These are phyloP conservation scores for Zelopaecilomyces penicillatus DNA, from an alignment of 2,329 filamentous ascomycete genomes.

Conservation along the genomic window DNA sequence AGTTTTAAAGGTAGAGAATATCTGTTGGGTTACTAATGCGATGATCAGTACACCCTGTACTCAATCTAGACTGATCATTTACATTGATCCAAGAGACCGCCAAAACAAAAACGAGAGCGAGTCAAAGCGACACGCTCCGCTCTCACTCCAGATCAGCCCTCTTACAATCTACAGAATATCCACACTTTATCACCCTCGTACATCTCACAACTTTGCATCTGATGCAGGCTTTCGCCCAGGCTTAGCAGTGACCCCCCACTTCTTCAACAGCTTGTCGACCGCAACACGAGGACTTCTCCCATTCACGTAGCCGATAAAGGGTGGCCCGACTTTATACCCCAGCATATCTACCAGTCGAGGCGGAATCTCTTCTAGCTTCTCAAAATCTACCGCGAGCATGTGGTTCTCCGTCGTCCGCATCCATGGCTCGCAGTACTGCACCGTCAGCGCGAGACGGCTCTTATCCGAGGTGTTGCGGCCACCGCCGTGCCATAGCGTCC, in stretches of 20 bases:
- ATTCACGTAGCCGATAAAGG: conserved; percentile 16
- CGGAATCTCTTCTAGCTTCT: conserved; percentile 15
- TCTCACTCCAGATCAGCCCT: no score
- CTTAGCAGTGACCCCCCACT: conserved; percentile 1
- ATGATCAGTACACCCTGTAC: no score
- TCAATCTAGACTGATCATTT: no score
- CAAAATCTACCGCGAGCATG: conserved; percentile 24
- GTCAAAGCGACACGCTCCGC: no score
- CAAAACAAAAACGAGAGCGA: no score
- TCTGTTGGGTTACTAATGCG: no score
- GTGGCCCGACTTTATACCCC: conserved; percentile 15
- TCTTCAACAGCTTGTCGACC: conserved; percentile 10
- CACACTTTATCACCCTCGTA: no score
- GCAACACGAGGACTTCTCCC: conserved; percentile 14
- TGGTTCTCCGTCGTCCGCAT: conserved; percentile 29
- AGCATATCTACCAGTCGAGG: conserved; percentile 16
- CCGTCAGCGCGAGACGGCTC: conserved; percentile 25
- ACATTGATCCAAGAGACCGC: no score
- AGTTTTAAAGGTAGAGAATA: no score
- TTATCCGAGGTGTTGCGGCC: conserved; percentile 23
- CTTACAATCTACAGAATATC: no score
- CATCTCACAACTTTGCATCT: no score
- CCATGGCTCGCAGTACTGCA: conserved; percentile 35
- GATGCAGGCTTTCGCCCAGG: no score
- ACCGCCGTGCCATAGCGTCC: conserved; percentile 30